Conservation (phyloP, 108 stramenopile genomes). For the Cyclotella cryptica region DNA sequence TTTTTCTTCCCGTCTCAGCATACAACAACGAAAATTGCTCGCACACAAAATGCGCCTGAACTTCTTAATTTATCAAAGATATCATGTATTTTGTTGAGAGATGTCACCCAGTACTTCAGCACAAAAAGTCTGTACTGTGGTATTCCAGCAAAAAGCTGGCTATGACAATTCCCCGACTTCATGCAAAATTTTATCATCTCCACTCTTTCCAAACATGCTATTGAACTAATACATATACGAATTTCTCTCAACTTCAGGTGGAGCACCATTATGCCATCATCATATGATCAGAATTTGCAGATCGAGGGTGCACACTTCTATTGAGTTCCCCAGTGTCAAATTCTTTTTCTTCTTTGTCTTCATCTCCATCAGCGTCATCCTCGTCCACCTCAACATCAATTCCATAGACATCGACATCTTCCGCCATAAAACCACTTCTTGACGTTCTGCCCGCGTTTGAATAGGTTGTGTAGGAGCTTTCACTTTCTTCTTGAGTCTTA, state of each 20-base stretch:
- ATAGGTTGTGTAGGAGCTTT: slow-evolving; percentile 8
- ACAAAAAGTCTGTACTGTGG: too few relatives aligned
- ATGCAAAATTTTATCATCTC: slow-evolving; percentile 5
- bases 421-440: slow-evolving; percentile 30
- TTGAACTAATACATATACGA: slow-evolving; percentile 11
- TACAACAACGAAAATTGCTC: too few relatives aligned
- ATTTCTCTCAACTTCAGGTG: not conserved
- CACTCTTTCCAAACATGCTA: not conserved
- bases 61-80: too few relatives aligned
- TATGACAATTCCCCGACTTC: not conserved
- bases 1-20: too few relatives aligned
- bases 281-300: not conserved
- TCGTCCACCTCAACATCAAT: slow-evolving; percentile 13
- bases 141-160: not conserved
- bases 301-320: slow-evolving; percentile 8
- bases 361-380: slow-evolving; percentile 35
- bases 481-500: slow-evolving; percentile 33
- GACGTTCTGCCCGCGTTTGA: not conserved
- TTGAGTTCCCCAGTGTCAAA: slow-evolving; percentile 48
- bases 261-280: not conserved
- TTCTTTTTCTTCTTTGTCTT: slow-evolving; percentile 38
- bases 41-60: too few relatives aligned
- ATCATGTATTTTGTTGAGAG: too few relatives aligned
- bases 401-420: slow-evolving; percentile 29
- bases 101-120: too few relatives aligned